These are phyloP conservation scores for Podosphaera xanthii DNA, from an alignment of 2,329 filamentous ascomycete species.

Conservation along the genomic window DNA sequence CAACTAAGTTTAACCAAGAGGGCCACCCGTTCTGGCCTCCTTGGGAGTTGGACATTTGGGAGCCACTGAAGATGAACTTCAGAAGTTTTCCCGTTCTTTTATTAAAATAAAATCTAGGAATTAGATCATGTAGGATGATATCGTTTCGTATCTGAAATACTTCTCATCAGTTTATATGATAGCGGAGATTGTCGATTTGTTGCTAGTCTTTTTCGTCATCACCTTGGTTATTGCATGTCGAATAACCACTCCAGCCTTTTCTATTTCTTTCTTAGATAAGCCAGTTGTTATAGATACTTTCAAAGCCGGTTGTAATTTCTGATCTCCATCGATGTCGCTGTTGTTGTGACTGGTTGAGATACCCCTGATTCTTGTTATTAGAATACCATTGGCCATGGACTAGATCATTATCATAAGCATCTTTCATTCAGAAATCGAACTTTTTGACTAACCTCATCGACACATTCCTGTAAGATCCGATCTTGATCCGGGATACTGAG, in stretches of 20 bases:
- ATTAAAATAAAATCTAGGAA: too few relatives aligned
- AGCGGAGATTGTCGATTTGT: conserved; percentile 19
- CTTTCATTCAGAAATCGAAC: too few relatives aligned
- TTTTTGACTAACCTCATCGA: conserved; percentile 58
- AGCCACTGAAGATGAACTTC: too few relatives aligned
- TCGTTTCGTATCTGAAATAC: background rate
- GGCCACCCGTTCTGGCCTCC: too few relatives aligned
- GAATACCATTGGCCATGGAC: conserved; percentile 66
- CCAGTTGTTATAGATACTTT: conserved; percentile 82
- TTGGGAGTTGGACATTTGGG: too few relatives aligned
- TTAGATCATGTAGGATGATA: too few relatives aligned
- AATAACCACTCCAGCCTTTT: conserved; percentile 75
- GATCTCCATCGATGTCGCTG: conserved; percentile 44
- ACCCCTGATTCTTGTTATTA: conserved; percentile 70
- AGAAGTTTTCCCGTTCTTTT: too few relatives aligned
- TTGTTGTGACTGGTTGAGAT: conserved; percentile 42
- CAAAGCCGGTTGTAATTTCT: conserved; percentile 54
- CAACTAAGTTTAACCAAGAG: too few relatives aligned
- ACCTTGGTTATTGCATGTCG: conserved; percentile 88
- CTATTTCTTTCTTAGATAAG: conserved; percentile 79
- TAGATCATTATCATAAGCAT: conserved; percentile 17
- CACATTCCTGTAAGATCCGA: conserved; percentile 62
- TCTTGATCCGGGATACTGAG: conserved; percentile 60
- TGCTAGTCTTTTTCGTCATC: conserved; percentile 40
- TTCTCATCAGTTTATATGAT: conserved; percentile 12